Conservation (phyloP, 257 asterid species). For the Nicotiana noctiflora region DNA sequence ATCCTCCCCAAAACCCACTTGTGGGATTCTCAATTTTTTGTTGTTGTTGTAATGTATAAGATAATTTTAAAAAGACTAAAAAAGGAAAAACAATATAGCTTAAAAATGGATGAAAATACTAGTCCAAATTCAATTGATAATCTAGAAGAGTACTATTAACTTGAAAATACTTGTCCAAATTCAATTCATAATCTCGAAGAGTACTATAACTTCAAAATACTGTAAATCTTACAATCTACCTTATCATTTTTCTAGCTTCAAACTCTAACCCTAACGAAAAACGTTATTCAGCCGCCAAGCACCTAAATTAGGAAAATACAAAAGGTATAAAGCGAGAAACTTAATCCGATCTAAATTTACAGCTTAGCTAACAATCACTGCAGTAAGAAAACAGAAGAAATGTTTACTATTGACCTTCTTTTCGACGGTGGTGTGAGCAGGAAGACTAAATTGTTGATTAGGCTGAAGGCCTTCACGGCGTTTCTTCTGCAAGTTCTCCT, state of each 20-base stretch:
- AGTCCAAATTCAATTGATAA: not conserved
- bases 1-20: no score
- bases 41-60: no score
- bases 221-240: not conserved
- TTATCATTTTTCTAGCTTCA: not conserved
- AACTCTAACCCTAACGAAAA: not conserved
- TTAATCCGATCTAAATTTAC: not conserved
- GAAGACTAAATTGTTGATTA: slow-evolving; percentile 31
- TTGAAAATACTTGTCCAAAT: not conserved
- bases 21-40: no score
- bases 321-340: not conserved
- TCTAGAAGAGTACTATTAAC: not conserved
- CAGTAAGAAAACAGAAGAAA: not conserved
- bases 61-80: no score
- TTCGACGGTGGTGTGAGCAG: slow-evolving; percentile 41
- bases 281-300: not conserved
- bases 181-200: not conserved
- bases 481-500: slow-evolving; percentile 87
- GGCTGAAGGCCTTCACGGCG: slow-evolving; percentile 69
- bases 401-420: slow-evolving; percentile 41
- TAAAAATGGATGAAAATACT: not conserved
- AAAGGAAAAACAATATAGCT: not conserved
- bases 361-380: not conserved
- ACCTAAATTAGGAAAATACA: not conserved
- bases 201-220: not conserved